These are phyloP conservation scores for Backusella parvicylindrica DNA, from an alignment of 192 early-diverging fungal genomes.

Conservation along the genomic window DNA sequence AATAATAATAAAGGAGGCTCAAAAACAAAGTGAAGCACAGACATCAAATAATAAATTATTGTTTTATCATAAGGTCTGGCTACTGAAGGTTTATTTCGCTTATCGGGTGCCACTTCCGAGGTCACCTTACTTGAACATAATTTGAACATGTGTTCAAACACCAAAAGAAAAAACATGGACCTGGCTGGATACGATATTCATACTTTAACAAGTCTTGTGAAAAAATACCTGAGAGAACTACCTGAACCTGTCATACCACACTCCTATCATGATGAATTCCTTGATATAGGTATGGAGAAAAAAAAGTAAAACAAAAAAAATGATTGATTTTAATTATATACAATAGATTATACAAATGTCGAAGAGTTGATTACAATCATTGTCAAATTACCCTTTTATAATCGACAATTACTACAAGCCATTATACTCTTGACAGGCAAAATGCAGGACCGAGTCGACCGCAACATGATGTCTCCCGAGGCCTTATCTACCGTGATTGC, in stretches of 20 bases:
- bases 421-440: slow-evolving; percentile 13
- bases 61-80: neutral
- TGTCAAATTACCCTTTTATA: slow-evolving; percentile 13
- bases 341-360: neutral
- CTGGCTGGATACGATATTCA: slow-evolving; percentile 30
- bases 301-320: neutral
- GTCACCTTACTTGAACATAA: slow-evolving; percentile 16
- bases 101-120: slow-evolving; percentile 28
- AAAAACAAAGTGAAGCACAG: neutral
- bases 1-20: neutral
- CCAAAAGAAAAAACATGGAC: slow-evolving; percentile 24
- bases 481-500: slow-evolving; percentile 28
- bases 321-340: too few relatives aligned
- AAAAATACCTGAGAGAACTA: slow-evolving; percentile 26
- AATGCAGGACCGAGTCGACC: slow-evolving; percentile 4
- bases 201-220: slow-evolving; percentile 27
- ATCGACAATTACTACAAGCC: slow-evolving; percentile 25
- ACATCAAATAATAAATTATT: neutral
- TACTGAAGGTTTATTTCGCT: slow-evolving; percentile 30
- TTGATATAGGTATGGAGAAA: slow-evolving; percentile 2
- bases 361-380: neutral
- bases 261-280: slow-evolving; percentile 19
- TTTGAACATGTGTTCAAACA: slow-evolving; percentile 16
- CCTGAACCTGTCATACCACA: slow-evolving; percentile 30
- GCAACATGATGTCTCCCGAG: slow-evolving; percentile 32